A percentile compares a stretch with the other conserved stretches of the same genome.
These are phyloP conservation scores for Schwanniomyces polymorphus DNA, from an alignment of 805 yeast species.

Conservation along the genomic window DNA sequence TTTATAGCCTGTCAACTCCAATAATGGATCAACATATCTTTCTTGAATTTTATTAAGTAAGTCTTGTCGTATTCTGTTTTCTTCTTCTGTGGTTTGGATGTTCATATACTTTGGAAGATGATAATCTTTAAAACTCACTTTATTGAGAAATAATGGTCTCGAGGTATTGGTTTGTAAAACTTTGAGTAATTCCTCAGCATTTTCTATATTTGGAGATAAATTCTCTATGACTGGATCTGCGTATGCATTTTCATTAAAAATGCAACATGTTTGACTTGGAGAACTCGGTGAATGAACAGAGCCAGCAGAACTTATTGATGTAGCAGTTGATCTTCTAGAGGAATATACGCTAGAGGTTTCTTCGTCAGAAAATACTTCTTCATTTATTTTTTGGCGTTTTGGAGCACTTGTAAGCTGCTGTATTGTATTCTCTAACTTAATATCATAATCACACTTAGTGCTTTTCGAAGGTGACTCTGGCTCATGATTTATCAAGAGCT, in stretches of 20 bases:
- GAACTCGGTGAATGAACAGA: background rate
- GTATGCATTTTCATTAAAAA: background rate
- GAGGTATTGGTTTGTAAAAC: slow-evolving; percentile 5
- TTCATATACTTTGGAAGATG: slow-evolving; percentile 2
- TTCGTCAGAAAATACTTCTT: background rate
- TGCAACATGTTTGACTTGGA: background rate
- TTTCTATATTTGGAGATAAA: background rate
- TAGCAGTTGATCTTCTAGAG: slow-evolving; percentile 6
- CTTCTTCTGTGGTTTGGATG: slow-evolving; percentile 1
- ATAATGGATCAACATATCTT: slow-evolving; percentile 14
- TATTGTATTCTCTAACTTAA: background rate
- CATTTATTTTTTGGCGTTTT: slow-evolving; percentile 1
- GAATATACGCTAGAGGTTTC: background rate
- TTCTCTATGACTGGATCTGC: background rate
- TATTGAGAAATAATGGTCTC: background rate
- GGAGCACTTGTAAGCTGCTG: background rate
- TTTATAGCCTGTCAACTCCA: slow-evolving; percentile 13
- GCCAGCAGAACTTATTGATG: slow-evolving; percentile 3
- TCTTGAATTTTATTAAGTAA: slow-evolving; percentile 11
- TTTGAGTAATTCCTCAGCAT: slow-evolving; percentile 3
- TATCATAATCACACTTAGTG: background rate
- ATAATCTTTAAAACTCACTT: slow-evolving; percentile 5
- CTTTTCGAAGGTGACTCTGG: background rate
- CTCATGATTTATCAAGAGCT: slow-evolving; percentile 1
- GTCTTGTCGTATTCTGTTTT: slow-evolving; percentile 3